A percentile compares a stretch with the other conserved stretches of the same genome.
These are phyloP conservation scores for Rosa multiflora DNA, from an alignment of 306 rosid genomes.

Conservation along the genomic window DNA sequence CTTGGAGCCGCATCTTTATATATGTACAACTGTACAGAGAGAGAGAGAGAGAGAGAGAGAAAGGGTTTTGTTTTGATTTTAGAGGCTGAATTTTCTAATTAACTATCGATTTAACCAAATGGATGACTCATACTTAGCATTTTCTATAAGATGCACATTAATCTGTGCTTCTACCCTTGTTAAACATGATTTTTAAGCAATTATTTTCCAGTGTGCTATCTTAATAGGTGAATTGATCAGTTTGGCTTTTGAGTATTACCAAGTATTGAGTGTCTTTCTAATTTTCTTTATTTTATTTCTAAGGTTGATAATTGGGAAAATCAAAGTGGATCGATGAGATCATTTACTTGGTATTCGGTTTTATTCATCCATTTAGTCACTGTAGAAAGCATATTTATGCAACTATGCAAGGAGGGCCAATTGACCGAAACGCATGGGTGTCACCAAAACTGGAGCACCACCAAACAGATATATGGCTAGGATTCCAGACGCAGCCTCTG, in stretches of 20 bases:
- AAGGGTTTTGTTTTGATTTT: not conserved
- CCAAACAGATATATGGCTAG: slow-evolving; percentile 21
- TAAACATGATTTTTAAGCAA: not conserved
- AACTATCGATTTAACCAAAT: not conserved
- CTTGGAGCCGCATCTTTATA: not conserved
- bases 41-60: not conserved
- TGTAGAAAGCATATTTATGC: not conserved
- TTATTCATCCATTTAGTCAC: not conserved
- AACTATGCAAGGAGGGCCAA: not conserved
- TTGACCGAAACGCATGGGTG: slow-evolving; percentile 41
- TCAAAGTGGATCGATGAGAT: not conserved
- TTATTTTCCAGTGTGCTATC: not conserved
- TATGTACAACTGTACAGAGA: not conserved
- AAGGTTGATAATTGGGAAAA: no score
- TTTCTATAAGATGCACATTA: no score
- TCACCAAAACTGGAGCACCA: slow-evolving; percentile 1
- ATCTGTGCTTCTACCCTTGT: not conserved
- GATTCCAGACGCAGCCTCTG: slow-evolving; percentile 26
- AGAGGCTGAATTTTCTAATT: not conserved
- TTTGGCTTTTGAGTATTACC: no score
- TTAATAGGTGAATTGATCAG: no score
- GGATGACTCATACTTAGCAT: not conserved
- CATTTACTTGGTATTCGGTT: not conserved
- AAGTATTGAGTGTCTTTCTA: no score
- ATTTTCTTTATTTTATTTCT: no score